Conservation (phyloP, 768 basidiomycete genomes). For the Lactarius sanguifluus region DNA sequence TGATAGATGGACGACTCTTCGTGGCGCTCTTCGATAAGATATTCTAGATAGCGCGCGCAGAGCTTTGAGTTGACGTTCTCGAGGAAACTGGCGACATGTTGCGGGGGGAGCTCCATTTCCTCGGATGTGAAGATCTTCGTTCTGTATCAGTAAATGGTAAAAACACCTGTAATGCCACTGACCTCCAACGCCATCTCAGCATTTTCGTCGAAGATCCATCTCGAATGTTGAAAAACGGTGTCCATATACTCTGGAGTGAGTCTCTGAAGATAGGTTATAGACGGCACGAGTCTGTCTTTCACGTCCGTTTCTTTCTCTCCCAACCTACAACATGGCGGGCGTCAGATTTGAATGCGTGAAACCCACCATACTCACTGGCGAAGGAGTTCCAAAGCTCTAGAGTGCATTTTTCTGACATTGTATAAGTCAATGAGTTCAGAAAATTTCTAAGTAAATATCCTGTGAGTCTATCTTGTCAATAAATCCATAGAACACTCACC, state of each 20-base stretch:
- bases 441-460: slow-evolving; percentile 63
- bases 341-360: background rate
- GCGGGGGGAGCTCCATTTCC: slow-evolving; percentile 85
- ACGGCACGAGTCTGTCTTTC: slow-evolving; percentile 78
- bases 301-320: slow-evolving; percentile 74
- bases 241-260: slow-evolving; percentile 79
- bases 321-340: slow-evolving; percentile 48
- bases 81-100: slow-evolving; percentile 73
- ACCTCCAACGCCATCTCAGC: slow-evolving; percentile 77
- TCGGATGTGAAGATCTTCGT: slow-evolving; percentile 91
- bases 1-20: slow-evolving; percentile 74
- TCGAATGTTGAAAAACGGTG: slow-evolving; percentile 77
- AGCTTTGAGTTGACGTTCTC: slow-evolving; percentile 67
- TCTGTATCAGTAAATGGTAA: background rate
- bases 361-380: slow-evolving; percentile 59
- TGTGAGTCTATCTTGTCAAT: background rate
- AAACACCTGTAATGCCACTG: slow-evolving; percentile 10
- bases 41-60: slow-evolving; percentile 81
- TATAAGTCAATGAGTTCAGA: slow-evolving; percentile 89
- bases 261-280: slow-evolving; percentile 88
- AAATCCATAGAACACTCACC: slow-evolving; percentile 45
- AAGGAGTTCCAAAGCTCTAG: slow-evolving; percentile 80
- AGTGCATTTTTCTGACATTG: slow-evolving; percentile 94
- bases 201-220: slow-evolving; percentile 83
- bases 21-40: slow-evolving; percentile 69